Evolutionary conservation across 2,329 filamentous ascomycete species (phyloP), one percentile per base, ranked within the genome.

Genomic region (Septoria linicola): DNA sequence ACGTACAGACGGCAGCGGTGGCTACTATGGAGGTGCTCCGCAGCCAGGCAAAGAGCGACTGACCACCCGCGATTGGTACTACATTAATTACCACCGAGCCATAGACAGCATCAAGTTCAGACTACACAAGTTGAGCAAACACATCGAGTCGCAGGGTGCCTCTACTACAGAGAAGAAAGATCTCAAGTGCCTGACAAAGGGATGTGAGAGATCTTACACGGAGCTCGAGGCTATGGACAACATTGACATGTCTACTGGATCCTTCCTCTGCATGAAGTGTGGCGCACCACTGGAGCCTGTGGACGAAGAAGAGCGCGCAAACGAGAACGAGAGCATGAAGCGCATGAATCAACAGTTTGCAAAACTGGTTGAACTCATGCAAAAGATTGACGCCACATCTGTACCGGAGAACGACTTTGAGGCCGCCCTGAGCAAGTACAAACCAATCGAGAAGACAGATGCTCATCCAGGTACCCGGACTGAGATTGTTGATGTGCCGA

Each of bases 101-200:
- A 89, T 99, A 65, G 93, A 99, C 72, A 89, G 89, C 41, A 95
- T 96, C 73, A 99, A 99, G 71, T 99, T 88, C 80, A 86, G 89
- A 57, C 84, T 96, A 44, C 91, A 92, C 67, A 86, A 85, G 50
- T 83, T 97, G 61, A 90, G 91, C 60, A 91, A 92, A 68, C 84
- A 87, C 48, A 89, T 97, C 53, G 91, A 96, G 71, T 84, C 85
- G 13, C 85, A 89, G 51, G 88, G 88, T 13, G 84, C 88, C 14
- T 85, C 89, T 0, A 86, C 85, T 8, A 70, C 71, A 49, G 92
- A 97, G 70, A 87, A 89, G 69, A 96, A 96, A 70, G 93, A 97
- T 67, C 95, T 91, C 64, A 85, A 86, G 53, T 99, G 93, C 71
- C 76, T 80, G 25, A 53, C 50, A 11, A 43, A 49, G n/a, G 80